Evolutionary conservation across 2,329 filamentous ascomycete species (phyloP), one percentile per base, ranked within the genome.

Genomic region (Macrophomina pseudophaseolina): DNA sequence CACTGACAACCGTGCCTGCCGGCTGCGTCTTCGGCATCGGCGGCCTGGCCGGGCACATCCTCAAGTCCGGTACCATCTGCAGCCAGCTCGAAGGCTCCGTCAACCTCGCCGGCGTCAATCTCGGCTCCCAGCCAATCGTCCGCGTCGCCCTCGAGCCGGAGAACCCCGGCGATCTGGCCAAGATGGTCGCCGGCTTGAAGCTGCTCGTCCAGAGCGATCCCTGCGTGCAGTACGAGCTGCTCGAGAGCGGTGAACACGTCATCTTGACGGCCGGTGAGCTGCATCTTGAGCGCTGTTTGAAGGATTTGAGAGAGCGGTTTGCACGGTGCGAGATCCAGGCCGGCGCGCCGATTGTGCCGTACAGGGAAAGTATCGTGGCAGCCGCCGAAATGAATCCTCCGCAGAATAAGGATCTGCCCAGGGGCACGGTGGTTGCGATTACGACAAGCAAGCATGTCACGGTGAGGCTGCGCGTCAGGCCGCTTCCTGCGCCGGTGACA

Each of bases 1-100:
- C 90, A 1, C 86, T 99, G 0, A 86, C 88, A 16, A 91, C 90
- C 0, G 94, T 98, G 0, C 94, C 94, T 5, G 94, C 95, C 0
- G 95, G 95, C 51, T 94, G 97, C 7, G 91, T 99, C 4, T 98
- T 99, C 74, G 95, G 95, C 30, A 95, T 99, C 65, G 93, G 90
- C 38, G 95, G 95, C 1, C 86, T 99, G 1, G 94, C 95, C 74
- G 94, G 94, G 16, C 90, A 94, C 68, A 90, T 99, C n/a, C 85
- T 99, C 65, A 99, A 99, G 78, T 96, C 93, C 1, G 95, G 94
- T 12, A 99, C 95, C 0, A 83, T 99, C 3, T 97, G 93, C 81
- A 97, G 92, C 70, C 91, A 91, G 70, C 82, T 96, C 0, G 90
- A 93, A 58, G 95, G 95, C 16, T 89, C 92, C 6, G 89, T 96